Evolutionary conservation across 2,329 filamentous ascomycete genomes (phyloP), one percentile per base, ranked within the genome.

Genomic region (Penicillium carneum): DNA sequence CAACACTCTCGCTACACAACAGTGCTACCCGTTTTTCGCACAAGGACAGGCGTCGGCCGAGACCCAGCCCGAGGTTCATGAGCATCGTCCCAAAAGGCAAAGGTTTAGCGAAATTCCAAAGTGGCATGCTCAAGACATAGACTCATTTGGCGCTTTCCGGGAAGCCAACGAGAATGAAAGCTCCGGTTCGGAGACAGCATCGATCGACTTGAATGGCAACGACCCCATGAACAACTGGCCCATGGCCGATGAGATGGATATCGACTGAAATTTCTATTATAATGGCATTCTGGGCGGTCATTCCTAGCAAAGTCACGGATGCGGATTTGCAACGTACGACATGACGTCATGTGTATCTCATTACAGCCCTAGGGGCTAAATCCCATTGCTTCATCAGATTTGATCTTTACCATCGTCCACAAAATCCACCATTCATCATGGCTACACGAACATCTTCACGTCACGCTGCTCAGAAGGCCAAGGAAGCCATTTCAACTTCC

Each of bases 381-480:
- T 11, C 8, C 18, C 7, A 31, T 31, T 6, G 29, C 29, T 31
- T 2, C 29, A 9, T 36, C 33, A 18, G 33, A 23, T 36, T 14
- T 36, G 12, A 3, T 9, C 23, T 18, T 45, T 41, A 31, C n/a
- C 42, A 18, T n/a, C 20, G 42, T 29, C 11, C 11, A 41, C 16
- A 7, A 14, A 20, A 14, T 8, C 18, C 4, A 1, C 3, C 12
- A 20, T 5, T 20, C 42, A 70, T 52, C 34, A 77, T 79, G 73
- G 64, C 69, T 54, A 71, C 72, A 46, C 68, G 77, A 62, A 76
- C 77, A 45, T 82, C 80, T 5, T 74, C 78, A 16, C 78, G 80
- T 34, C 72, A 79, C 62, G 79, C 79, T 5, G 79, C 79, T 9
- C 74, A 74, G 50, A 80, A 80, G 66, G 79, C 79, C 34, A 80